These are phyloP conservation scores for Favolaschia claudopus DNA, from an alignment of 768 basidiomycete genomes.

Conservation along the genomic window DNA sequence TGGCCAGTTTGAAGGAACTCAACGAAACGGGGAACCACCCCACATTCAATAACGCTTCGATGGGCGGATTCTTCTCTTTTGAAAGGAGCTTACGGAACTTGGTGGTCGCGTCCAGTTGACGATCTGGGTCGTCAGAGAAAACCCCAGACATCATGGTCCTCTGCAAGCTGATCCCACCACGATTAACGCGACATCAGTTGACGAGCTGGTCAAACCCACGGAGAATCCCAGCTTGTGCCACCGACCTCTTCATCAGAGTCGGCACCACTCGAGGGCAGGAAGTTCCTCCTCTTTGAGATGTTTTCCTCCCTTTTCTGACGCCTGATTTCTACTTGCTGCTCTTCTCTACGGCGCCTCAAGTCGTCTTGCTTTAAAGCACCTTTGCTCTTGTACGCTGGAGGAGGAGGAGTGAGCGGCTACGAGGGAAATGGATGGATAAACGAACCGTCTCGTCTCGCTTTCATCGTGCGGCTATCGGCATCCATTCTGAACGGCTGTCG, in stretches of 20 bases:
- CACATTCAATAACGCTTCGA: conserved; percentile 97
- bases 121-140: conserved; percentile 90
- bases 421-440: conserved; percentile 33
- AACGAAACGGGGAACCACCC: conserved; percentile 96
- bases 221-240: conserved; percentile 76
- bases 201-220: conserved; percentile 55
- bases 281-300: conserved; percentile 96
- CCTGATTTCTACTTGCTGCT: conserved; percentile 99
- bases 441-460: conserved; percentile 77
- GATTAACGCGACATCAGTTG: conserved; percentile 16
- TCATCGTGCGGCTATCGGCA: conserved; percentile 71
- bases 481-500: conserved; percentile 46
- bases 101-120: conserved; percentile 95
- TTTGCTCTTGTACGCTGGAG: conserved; percentile 88
- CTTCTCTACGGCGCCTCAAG: conserved; percentile 94
- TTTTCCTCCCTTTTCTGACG: conserved; percentile 98
- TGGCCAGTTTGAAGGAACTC: conserved; percentile 86
- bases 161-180: conserved; percentile 64
- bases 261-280: conserved; percentile 72
- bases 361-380: conserved; percentile 90
- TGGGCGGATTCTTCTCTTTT: conserved; percentile 99
- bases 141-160: conserved; percentile 94
- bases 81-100: conserved; percentile 98
- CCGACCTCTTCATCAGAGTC: conserved; percentile 95
- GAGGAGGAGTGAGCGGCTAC: conserved; percentile 45